Conservation (phyloP, 2,329 filamentous ascomycete species). For the Clathrospora elynae region DNA sequence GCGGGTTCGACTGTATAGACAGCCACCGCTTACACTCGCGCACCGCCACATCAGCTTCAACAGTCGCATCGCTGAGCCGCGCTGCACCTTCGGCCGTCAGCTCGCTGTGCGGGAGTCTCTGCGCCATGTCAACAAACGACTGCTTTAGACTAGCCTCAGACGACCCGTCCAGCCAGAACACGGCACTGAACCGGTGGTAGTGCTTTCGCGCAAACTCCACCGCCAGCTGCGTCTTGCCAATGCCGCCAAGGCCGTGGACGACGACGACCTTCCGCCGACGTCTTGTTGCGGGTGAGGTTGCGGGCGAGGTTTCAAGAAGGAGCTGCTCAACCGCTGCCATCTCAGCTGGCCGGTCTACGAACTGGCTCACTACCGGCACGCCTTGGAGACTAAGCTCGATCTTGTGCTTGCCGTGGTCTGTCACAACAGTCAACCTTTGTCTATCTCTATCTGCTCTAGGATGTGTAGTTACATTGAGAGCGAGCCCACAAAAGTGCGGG, state of each 20-base stretch:
- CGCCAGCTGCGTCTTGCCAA: conserved; percentile 21
- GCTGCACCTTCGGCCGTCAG: conserved; percentile 14
- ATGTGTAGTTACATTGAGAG: conserved; percentile 23
- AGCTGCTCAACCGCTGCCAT: conserved; percentile 23
- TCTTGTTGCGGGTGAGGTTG: no score
- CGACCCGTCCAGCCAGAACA: conserved; percentile 25
- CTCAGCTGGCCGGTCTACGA: conserved; percentile 27
- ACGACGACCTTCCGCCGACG: conserved; percentile 30
- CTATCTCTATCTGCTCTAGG: conserved; percentile 1
- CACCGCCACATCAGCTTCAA: conserved; percentile 17
- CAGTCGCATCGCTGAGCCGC: conserved; percentile 12
- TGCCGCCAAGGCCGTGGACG: conserved; percentile 24
- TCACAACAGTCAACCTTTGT: conserved; percentile 1
- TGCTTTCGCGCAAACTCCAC: conserved; percentile 20
- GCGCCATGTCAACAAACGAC: conserved; percentile 16
- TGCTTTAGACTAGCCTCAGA: conserved; percentile 19
- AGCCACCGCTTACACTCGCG: conserved; percentile 24
- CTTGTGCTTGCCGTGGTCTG: conserved; percentile 16
- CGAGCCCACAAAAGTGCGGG: conserved; percentile 16
- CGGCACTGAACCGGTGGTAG: conserved; percentile 13
- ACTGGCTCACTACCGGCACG: conserved; percentile 16
- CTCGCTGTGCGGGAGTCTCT: conserved; percentile 18
- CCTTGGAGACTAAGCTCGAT: conserved; percentile 17
- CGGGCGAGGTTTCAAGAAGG: conserved; percentile 14
- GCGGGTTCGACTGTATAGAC: conserved; percentile 16